A percentile compares a stretch with the other conserved stretches of the same genome.
Conservation (phyloP, 208 protist genomes). For the Leishmania lainsoni region DNA sequence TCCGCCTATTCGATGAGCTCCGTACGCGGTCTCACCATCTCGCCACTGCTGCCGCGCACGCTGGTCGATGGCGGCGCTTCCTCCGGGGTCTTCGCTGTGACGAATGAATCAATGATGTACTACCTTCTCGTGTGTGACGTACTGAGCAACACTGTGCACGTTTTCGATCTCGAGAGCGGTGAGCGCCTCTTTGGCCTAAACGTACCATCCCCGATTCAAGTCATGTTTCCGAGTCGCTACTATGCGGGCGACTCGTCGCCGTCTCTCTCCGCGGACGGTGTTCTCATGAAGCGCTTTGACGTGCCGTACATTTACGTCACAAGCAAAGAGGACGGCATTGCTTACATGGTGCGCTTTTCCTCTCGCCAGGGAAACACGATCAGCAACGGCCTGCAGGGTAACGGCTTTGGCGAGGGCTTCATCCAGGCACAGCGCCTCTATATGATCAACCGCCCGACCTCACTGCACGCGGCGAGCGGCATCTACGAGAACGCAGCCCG, state of each 20-base stretch:
- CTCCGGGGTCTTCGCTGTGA: constrained; percentile 51
- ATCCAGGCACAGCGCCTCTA: constrained; percentile 40
- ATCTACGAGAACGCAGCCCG: constrained; percentile 84
- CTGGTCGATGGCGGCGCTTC: constrained; percentile 67
- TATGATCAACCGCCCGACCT: constrained; percentile 45
- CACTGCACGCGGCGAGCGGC: constrained; percentile 71
- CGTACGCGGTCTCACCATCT: constrained; percentile 82
- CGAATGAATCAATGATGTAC: constrained; percentile 50
- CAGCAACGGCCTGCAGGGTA: constrained; percentile 34
- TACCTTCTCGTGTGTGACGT: constrained; percentile 87
- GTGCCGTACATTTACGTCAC: constrained; percentile 86
- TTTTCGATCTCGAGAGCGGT: constrained; percentile 76
- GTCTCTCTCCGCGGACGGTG: constrained; percentile 12
- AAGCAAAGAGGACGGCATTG: constrained; percentile 86
- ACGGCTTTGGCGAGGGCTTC: constrained; percentile 31
- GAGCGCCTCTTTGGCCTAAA: constrained; percentile 70
- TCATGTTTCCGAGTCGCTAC: constrained; percentile 70
- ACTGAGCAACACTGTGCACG: constrained; percentile 64
- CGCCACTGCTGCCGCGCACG: constrained; percentile 65
- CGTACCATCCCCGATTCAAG: constrained; percentile 86
- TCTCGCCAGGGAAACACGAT: constrained; percentile 19
- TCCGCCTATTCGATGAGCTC: constrained; percentile 65
- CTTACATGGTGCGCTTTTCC: constrained; percentile 77
- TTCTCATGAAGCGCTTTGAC: constrained; percentile 40
- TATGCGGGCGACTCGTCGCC: constrained; percentile 18